phyloP scores from a whole-genome alignment of 2,329 filamentous ascomycete species.

The Alternaria gansuensis region DNA sequence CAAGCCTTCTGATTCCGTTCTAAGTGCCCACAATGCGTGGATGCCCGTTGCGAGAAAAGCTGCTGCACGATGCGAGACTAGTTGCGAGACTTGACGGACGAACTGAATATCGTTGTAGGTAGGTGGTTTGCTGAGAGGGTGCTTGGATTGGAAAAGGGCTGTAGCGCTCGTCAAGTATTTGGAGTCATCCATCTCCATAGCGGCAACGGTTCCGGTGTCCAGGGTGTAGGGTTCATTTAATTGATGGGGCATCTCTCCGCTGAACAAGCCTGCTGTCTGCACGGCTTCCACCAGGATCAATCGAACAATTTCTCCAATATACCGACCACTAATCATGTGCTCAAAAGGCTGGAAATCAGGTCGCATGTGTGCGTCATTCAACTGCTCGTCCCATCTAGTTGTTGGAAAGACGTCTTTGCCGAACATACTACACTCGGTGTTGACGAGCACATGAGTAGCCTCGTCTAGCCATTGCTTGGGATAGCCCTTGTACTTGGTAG shows the following conservation, averaged over 20 bases:
- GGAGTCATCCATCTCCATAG: constrained; percentile 62
- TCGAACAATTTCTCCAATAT: constrained; percentile 70
- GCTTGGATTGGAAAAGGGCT: constrained; percentile 61
- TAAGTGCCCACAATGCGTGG: constrained; percentile 68
- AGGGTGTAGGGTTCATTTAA: constrained; percentile 66
- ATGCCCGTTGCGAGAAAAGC: constrained; percentile 70
- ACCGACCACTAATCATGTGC: constrained; percentile 70
- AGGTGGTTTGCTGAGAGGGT: constrained; percentile 59
- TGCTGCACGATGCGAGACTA: constrained; percentile 67
- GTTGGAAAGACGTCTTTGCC: constrained; percentile 66
- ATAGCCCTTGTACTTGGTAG: constrained; percentile 65
- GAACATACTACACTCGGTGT: constrained; percentile 73
- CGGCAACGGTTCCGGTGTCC: constrained; percentile 67
- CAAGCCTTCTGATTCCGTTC: constrained; percentile 60
- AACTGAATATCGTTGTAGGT: constrained; percentile 63
- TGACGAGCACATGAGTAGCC: constrained; percentile 69
- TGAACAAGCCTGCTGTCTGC: constrained; percentile 64
- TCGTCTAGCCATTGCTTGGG: constrained; percentile 64
- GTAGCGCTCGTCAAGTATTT: constrained; percentile 53
- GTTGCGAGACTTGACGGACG: constrained; percentile 61
- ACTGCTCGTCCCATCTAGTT: constrained; percentile 68
- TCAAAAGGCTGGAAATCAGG: constrained; percentile 73
- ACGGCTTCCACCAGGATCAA: constrained; percentile 69
- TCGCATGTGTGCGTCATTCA: constrained; percentile 65
- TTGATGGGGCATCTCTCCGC: constrained; percentile 64